Percentiles rank a stretch among this genome's conserved stretches.
Evolutionary conservation across 2,329 filamentous ascomycete genomes (phyloP).

Genomic region (Thermoascus crustaceus): DNA sequence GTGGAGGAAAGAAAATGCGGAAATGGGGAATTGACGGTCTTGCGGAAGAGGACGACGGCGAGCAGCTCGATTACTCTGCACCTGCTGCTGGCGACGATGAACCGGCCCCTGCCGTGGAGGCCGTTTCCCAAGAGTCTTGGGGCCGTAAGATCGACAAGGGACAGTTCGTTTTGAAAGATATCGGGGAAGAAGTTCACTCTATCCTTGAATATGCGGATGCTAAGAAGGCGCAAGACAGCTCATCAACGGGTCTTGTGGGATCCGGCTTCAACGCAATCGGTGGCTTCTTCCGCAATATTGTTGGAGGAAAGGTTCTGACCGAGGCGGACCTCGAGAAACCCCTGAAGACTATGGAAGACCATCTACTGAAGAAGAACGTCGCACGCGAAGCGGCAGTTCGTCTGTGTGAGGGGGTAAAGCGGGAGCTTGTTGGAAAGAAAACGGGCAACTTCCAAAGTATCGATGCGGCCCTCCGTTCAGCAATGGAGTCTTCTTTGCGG

Average conservation of each 20-base stretch:
- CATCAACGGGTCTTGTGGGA: constrained; percentile 60
- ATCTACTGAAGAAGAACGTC: constrained; percentile 90
- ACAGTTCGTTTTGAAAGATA: constrained; percentile 85
- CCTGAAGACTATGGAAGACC: constrained; percentile 92
- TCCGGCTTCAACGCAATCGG: constrained; percentile 75
- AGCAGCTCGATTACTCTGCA: constrained; percentile 84
- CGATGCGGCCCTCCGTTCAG: constrained; percentile 70
- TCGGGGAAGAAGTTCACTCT: constrained; percentile 86
- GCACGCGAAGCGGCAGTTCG: constrained; percentile 88
- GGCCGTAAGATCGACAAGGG: constrained; percentile 77
- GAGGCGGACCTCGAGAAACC: constrained; percentile 85
- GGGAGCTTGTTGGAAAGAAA: constrained; percentile 81
- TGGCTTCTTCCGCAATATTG: constrained; percentile 85
- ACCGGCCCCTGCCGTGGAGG: constrained; percentile 55
- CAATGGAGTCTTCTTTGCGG: constrained; percentile 84
- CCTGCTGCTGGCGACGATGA: constrained; percentile 48
- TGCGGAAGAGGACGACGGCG: constrained; percentile 73
- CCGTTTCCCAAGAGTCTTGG: constrained; percentile 72
- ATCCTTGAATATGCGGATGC: constrained; percentile 77
- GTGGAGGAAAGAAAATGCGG: constrained; percentile 69
- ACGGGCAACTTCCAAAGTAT: constrained; percentile 87
- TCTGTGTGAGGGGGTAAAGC: constrained; percentile 83
- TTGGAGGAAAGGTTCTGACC: constrained; percentile 87
- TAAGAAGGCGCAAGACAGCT: constrained; percentile 43
- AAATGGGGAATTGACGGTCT: constrained; percentile 88